These are phyloP conservation scores for Termitomyces bulborhizus DNA, from an alignment of 768 basidiomycete species.

Conservation along the genomic window DNA sequence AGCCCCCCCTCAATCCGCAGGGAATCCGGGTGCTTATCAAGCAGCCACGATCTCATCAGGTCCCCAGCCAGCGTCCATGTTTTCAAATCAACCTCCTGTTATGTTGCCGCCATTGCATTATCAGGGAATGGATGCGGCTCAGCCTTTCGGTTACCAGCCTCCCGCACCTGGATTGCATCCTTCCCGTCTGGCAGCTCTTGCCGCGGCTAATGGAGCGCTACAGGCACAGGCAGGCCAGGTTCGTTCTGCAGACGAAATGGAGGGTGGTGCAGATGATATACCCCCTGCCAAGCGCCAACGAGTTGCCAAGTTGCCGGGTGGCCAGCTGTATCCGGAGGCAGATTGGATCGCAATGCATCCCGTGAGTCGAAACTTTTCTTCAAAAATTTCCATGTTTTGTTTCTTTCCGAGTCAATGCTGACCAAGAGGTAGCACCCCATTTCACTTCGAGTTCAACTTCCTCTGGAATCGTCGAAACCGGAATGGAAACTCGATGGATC, in stretches of 20 bases:
- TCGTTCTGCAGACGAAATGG: slow-evolving; percentile 78
- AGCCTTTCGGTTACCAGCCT: slow-evolving; percentile 77
- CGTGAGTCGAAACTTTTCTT: slow-evolving; percentile 28
- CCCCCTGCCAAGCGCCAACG: slow-evolving; percentile 86
- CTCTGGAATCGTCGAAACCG: slow-evolving; percentile 73
- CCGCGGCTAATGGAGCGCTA: slow-evolving; percentile 42
- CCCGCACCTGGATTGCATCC: slow-evolving; percentile 64
- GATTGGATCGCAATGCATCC: slow-evolving; percentile 93
- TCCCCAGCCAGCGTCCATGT: slow-evolving; percentile 82
- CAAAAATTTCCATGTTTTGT: background rate
- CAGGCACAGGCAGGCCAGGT: slow-evolving; percentile 65
- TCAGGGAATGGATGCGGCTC: slow-evolving; percentile 69
- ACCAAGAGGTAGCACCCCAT: slow-evolving; percentile 62
- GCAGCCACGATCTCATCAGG: slow-evolving; percentile 89
- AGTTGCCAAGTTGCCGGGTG: slow-evolving; percentile 80
- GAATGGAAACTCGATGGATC: slow-evolving; percentile 92
- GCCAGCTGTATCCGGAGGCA: slow-evolving; percentile 76
- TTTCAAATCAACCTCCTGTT: slow-evolving; percentile 51
- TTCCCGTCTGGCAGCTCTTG: slow-evolving; percentile 56
- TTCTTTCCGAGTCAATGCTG: background rate
- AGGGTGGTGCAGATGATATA: slow-evolving; percentile 53
- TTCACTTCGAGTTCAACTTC: slow-evolving; percentile 78
- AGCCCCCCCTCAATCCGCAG: slow-evolving; percentile 52
- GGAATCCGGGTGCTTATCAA: slow-evolving; percentile 47
- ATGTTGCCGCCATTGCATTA: slow-evolving; percentile 85